Base-by-base conservation (phyloP, 805 yeast species). In the Pichia paraexigua region DNA sequence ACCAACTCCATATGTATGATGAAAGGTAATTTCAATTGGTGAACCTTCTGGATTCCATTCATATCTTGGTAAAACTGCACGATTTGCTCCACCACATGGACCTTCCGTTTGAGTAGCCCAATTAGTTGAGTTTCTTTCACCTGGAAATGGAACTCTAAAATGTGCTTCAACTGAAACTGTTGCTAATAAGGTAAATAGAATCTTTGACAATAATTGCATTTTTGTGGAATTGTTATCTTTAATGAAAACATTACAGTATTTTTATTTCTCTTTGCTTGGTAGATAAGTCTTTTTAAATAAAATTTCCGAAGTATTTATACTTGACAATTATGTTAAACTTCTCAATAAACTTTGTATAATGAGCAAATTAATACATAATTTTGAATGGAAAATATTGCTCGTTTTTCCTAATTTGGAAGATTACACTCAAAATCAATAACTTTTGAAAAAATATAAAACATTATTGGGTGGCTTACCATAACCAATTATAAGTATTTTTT, bases 41-140 rank as follows among this genome's bases (percentile, higher is more conserved):
- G 68, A 65, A 5, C 69, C 68, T 4, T 52, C 41, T n/a, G 66
- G 64, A 45, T 62, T 65, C 68, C 67, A 65, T 35, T 55, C 43
- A 32, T 41, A 65, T 53, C 68, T 58, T 42, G 69, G 66, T 35
- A 45, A 24, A n/a, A 61, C 66, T 40, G 56, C 57, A 3, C 24
- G 6, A 47, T 64, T 59, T 41, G 42, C 57, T n/a, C 68, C 68
- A 39, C 67, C 69, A 57, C 69, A 65, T 20, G 67, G 68, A 7
- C 59, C 61, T 15, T 51, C 51, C 4, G 56, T 48, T 53, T 65
- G 68, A 1, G 69, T 63, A 25, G 47, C 59, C 58, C 57, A 63
- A 45, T 65, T 64, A 17, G 64, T 56, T 3, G 66, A 60, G 54
- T 64, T 58, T 59, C 68, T 62, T 50, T 65, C 69, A 28, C 68